phyloP scores from a whole-genome alignment of 805 yeast genomes.

The Wickerhamiella domercqiae region DNA sequence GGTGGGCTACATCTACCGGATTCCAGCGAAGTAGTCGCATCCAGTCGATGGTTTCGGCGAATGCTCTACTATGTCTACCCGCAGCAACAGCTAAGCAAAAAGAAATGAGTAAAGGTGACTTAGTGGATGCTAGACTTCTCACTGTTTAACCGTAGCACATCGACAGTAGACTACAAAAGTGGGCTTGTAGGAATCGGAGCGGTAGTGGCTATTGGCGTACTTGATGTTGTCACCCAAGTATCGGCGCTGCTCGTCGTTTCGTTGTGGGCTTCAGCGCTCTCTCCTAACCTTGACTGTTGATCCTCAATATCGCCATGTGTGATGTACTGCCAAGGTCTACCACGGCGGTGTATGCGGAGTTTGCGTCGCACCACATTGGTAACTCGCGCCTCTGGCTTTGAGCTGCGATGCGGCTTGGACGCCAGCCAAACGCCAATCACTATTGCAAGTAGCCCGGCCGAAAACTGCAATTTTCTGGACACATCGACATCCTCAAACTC shows the following conservation, averaged over 20 bases:
- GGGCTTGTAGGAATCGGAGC: no score
- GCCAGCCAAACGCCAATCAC: constrained; percentile 29
- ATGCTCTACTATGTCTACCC: constrained; percentile 33
- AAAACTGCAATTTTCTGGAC: constrained; percentile 18
- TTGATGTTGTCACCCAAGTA: no score
- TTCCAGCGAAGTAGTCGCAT: constrained; percentile 37
- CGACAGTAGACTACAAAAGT: no score
- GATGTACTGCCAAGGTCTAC: no score
- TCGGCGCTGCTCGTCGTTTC: no score
- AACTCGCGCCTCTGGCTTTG: no score
- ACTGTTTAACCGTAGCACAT: background rate
- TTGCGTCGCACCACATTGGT: no score
- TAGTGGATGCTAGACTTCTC: constrained; percentile 16
- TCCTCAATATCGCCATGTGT: no score
- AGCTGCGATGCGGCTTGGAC: constrained; percentile 12
- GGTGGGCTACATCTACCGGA: constrained; percentile 33
- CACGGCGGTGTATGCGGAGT: no score
- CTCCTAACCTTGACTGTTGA: no score
- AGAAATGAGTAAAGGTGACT: constrained; percentile 9
- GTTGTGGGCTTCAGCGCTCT: no score
- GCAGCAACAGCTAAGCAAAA: constrained; percentile 13
- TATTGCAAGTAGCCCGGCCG: constrained; percentile 26
- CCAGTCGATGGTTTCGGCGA: constrained; percentile 33
- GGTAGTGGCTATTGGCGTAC: no score
- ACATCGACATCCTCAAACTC: constrained; percentile 25